Conservation (phyloP, 78 protist species). For the Emiliania huxleyi region DNA sequence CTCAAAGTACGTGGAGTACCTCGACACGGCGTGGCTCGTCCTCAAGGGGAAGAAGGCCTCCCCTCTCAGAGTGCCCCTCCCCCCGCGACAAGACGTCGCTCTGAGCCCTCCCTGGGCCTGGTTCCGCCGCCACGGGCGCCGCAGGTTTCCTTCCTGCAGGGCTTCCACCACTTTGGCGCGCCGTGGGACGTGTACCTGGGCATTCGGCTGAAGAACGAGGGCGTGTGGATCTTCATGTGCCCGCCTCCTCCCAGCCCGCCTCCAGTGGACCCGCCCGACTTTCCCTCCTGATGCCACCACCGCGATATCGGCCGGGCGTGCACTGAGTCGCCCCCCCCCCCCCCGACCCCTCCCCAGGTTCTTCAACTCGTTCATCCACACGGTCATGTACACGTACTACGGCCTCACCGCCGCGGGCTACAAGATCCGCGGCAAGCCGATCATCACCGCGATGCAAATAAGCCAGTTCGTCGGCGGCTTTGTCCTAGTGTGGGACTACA, state of each 20-base stretch:
- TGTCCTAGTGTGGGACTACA: background rate
- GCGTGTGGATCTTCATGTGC: slow-evolving; percentile 38
- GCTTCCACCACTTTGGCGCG: slow-evolving; percentile 49
- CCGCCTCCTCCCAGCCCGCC: too few species aligned
- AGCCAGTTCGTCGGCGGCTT: background rate
- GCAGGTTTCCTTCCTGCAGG: slow-evolving; percentile 31
- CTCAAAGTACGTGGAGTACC: slow-evolving; percentile 41
- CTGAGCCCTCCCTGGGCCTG: too few species aligned
- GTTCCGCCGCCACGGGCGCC: too few species aligned
- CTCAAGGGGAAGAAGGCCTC: slow-evolving; percentile 36
- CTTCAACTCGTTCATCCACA: slow-evolving; percentile 5
- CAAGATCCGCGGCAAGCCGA: background rate
- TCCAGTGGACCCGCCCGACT: too few species aligned
- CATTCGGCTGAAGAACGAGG: background rate
- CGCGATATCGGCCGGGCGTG: too few species aligned
- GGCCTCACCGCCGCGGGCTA: background rate
- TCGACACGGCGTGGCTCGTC: slow-evolving; percentile 37
- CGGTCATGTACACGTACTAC: slow-evolving; percentile 12
- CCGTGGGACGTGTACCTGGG: slow-evolving; percentile 43
- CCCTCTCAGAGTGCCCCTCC: too few species aligned
- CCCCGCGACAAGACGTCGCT: too few species aligned
- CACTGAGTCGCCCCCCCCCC: too few species aligned
- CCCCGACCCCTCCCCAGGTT: too few species aligned
- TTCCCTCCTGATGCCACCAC: too few species aligned
- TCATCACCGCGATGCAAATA: background rate